Percentiles rank a stretch among this genome's conserved stretches.
Evolutionary conservation across 2,329 filamentous ascomycete species (phyloP).

Genomic region (Exophiala oligosperma): DNA sequence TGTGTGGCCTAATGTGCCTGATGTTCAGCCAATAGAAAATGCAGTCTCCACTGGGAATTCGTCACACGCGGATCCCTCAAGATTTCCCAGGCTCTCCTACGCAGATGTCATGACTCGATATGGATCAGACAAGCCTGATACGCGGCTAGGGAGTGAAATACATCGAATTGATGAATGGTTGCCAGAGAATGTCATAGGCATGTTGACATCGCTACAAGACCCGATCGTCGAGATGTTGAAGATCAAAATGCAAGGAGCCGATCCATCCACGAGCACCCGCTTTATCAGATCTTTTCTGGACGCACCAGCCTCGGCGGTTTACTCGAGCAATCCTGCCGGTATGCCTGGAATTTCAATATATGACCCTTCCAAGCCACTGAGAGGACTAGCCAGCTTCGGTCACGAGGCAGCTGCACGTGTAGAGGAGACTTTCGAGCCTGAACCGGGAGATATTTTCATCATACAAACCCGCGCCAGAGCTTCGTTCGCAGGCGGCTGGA

Average conservation of each 20-base stretch:
- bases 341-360: constrained; percentile 76
- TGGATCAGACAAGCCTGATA: constrained; percentile 90
- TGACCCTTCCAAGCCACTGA: constrained; percentile 71
- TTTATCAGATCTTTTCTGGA: constrained; percentile 74
- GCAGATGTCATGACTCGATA: constrained; percentile 74
- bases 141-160: constrained; percentile 72
- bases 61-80: constrained; percentile 1
- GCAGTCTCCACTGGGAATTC: constrained; percentile 23
- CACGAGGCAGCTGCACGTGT: constrained; percentile 65
- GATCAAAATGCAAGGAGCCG: constrained; percentile 45
- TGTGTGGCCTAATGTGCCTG: constrained; percentile 23
- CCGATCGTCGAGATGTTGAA: constrained; percentile 76
- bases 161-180: constrained; percentile 63
- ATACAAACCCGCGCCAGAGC: constrained; percentile 72
- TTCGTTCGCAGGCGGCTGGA: constrained; percentile 68
- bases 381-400: constrained; percentile 75
- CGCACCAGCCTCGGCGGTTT: constrained; percentile 55
- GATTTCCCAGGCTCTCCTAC: constrained; percentile 54
- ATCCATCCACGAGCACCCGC: constrained; percentile 54
- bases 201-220: constrained; percentile 68
- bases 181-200: constrained; percentile 65
- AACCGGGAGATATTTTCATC: constrained; percentile 76
- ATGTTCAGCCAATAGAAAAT: constrained; percentile 22
- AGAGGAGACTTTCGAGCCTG: constrained; percentile 53
- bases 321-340: constrained; percentile 71